Percentiles rank a stretch among this genome's conserved stretches.
Evolutionary conservation across 2,329 filamentous ascomycete species (phyloP).

Genomic region (Paecilomyces sp.): DNA sequence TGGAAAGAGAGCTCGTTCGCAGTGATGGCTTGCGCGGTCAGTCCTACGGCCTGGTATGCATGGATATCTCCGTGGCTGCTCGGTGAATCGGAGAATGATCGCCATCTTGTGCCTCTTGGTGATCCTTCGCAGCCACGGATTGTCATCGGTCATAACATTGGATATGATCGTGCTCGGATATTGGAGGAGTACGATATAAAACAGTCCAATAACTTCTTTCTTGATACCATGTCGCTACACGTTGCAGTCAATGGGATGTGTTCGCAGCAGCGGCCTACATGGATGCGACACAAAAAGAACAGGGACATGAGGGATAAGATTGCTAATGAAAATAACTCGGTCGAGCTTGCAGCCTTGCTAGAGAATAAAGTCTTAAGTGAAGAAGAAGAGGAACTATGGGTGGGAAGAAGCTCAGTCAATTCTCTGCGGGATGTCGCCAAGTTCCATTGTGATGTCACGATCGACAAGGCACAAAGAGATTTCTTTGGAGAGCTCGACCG

Average conservation of each 20-base stretch:
- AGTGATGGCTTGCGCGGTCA: conserved; percentile 92
- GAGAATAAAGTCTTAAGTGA: conserved; percentile 61
- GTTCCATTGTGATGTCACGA: conserved; percentile 84
- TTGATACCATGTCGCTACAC: conserved; percentile 97
- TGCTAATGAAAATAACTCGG: conserved; percentile 61
- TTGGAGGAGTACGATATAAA: conserved; percentile 80
- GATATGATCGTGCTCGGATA: conserved; percentile 84
- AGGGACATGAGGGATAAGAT: conserved; percentile 76
- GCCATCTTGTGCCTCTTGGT: conserved; percentile 81
- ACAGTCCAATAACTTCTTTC: conserved; percentile 76
- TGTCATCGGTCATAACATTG: conserved; percentile 89
- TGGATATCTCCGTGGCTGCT: conserved; percentile 96
- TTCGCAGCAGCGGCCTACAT: conserved; percentile 88
- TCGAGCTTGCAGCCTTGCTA: conserved; percentile 64
- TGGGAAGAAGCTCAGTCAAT: conserved; percentile 89
- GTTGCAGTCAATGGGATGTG: conserved; percentile 99
- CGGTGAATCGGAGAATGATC: conserved; percentile 67
- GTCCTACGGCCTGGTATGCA: conserved; percentile 87
- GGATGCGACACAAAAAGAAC: conserved; percentile 95
- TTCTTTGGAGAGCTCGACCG: conserved; percentile 79
- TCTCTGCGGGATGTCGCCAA: conserved; percentile 92
- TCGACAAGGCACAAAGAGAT: conserved; percentile 83
- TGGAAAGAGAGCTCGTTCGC: conserved; percentile 89
- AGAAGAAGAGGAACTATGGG: conserved; percentile 93
- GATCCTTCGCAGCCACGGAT: conserved; percentile 66